Conservation (phyloP, 257 asterid genomes). For the Solanum lycopersicoides region DNA sequence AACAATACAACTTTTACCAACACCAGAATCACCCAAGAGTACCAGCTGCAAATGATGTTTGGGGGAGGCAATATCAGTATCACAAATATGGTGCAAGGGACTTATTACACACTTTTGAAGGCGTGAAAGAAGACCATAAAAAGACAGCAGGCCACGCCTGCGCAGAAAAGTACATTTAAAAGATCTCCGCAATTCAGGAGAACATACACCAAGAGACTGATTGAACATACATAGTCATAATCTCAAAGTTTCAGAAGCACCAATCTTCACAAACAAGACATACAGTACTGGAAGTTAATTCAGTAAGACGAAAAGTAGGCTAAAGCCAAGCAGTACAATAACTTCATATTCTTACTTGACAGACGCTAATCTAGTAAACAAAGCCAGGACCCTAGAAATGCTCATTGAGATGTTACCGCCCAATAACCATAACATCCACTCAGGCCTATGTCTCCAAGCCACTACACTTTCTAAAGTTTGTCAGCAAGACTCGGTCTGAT, state of each 20-base stretch:
- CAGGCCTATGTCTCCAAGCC: neutral
- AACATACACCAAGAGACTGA: neutral
- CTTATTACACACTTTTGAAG: neutral
- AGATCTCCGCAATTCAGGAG: neutral
- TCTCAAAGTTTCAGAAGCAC: neutral
- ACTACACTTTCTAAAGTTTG: neutral
- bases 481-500: neutral
- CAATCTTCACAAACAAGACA: neutral
- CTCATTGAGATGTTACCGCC: neutral
- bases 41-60: slow-evolving; percentile 56
- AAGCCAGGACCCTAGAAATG: neutral
- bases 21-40: slow-evolving; percentile 95
- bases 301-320: neutral
- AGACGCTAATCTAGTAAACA: neutral
- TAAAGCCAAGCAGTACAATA: neutral
- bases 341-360: neutral
- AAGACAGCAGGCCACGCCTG: neutral
- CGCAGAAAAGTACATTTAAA: neutral
- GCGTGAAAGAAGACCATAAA: neutral
- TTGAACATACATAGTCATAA: neutral
- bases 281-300: neutral
- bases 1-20: slow-evolving; percentile 98
- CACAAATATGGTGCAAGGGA: slow-evolving; percentile 3
- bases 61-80: neutral
- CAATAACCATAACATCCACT: neutral